Evolutionary conservation across 768 basidiomycete species (phyloP).

Genomic region (Boletus eberwhitei): DNA sequence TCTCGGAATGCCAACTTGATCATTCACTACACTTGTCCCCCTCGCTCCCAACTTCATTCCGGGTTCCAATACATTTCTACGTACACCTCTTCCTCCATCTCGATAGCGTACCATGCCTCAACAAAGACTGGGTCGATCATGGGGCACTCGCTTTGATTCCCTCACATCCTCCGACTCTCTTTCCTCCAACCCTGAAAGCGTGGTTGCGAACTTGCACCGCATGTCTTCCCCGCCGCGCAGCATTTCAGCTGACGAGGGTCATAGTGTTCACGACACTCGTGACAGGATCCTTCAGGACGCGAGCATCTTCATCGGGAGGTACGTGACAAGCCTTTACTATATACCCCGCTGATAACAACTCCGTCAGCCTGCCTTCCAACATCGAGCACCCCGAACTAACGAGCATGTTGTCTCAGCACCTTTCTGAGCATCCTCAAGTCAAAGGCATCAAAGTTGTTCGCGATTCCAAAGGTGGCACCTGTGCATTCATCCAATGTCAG

Average conservation of each 20-base stretch:
- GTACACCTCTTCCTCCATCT: slow-evolving; percentile 4
- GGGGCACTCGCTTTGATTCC: slow-evolving; percentile 74
- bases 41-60: slow-evolving; percentile 3
- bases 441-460: slow-evolving; percentile 69
- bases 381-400: slow-evolving; percentile 64
- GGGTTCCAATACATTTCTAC: slow-evolving; percentile 19
- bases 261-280: slow-evolving; percentile 34
- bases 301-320: slow-evolving; percentile 86
- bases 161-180: slow-evolving; percentile 50
- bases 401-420: slow-evolving; percentile 58
- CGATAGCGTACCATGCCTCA: slow-evolving; percentile 41
- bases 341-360: slow-evolving; percentile 8
- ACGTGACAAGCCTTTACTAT: slow-evolving; percentile 3
- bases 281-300: slow-evolving; percentile 66
- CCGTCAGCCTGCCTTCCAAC: slow-evolving; percentile 60
- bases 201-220: slow-evolving; percentile 3
- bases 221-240: slow-evolving; percentile 15
- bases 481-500: slow-evolving; percentile 85
- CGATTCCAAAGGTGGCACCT: slow-evolving; percentile 73
- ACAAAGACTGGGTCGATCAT: slow-evolving; percentile 46
- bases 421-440: slow-evolving; percentile 62
- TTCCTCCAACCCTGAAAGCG: slow-evolving; percentile 34
- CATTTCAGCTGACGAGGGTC: slow-evolving; percentile 20
- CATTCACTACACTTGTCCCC: slow-evolving; percentile 11
- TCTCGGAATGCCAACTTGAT: slow-evolving; percentile 23